Base-by-base conservation (phyloP, 129 eudicot species). In the Tagetes patula region DNA sequence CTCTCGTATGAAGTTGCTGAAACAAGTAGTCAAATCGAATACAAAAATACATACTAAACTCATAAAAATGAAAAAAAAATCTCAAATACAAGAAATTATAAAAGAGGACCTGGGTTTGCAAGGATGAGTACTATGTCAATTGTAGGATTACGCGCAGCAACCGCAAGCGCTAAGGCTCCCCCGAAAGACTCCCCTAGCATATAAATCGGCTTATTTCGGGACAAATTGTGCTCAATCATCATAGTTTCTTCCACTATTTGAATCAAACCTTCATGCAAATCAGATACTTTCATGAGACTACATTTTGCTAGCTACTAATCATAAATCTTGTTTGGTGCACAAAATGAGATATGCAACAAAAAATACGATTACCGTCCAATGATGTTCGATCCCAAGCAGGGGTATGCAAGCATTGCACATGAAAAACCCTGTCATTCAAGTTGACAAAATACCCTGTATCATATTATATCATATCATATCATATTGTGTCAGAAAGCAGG, bases 1-100 rank as follows among this genome's bases (percentile, higher is more conserved):
- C 86, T 87, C 58, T 81, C 90, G 84, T 85, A 84, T 73, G 98
- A 84, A 59, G 98, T 93, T 79, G 96, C 98, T 93, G 88, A 78
- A 81, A 87, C 46, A 45, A 82, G 45, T 49, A 82, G 78, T 70
- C n/a, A 12, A n/a, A 62, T 70, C 8, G 9, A 58, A 46, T 58
- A 55, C 13, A 36, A 66, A 1, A 46, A 36, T 3, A 7, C 31
- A 52, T 69, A 69, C 40, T 2, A 53, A 70, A 49, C 36, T 69
- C 4, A 49, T 7, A 43, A 37, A 13, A 12, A 12, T 2, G 1
- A 20, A 6, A 32, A 42, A 54, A n/a, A 33, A 6, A 42, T 7
- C 12, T 50, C 13, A 40, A 31, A 30, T 30, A 32, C 7, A 4
- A 2, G 31, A 20, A 37, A 47, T 20, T 3, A 36, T 9, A 4